Evolutionary conservation across 2,329 filamentous ascomycete genomes (phyloP).

Genomic region (Diaporthe vexans): DNA sequence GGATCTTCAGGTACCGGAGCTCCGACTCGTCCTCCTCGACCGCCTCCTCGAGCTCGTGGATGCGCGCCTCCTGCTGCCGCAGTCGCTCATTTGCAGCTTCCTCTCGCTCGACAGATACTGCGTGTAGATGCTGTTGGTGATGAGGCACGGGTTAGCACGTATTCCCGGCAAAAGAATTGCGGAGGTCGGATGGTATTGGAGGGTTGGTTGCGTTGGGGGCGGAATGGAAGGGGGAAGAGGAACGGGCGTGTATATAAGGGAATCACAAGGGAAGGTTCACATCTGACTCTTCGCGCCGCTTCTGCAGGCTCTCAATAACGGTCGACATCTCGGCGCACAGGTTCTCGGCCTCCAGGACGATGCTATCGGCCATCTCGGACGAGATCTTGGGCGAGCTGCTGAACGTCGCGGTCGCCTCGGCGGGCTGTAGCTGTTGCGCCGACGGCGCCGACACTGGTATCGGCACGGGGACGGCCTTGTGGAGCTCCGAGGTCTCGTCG

Average conservation of each 20-base stretch:
- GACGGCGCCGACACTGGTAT: not conserved
- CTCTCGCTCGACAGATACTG: conserved; percentile 69
- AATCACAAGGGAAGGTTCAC: conserved; percentile 47
- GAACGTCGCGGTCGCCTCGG: conserved; percentile 10
- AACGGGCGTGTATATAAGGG: not conserved
- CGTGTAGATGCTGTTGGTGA: conserved; percentile 69
- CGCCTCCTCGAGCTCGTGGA: conserved; percentile 70
- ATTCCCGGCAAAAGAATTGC: not conserved
- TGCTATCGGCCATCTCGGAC: conserved; percentile 44
- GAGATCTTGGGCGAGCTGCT: conserved; percentile 39
- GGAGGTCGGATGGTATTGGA: too few species aligned
- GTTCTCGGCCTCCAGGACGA: conserved; percentile 54
- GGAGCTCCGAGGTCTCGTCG: conserved; percentile 26
- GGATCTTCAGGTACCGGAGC: conserved; percentile 72
- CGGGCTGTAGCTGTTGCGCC: conserved; percentile 38
- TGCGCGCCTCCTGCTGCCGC: conserved; percentile 70
- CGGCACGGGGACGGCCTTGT: conserved; percentile 17
- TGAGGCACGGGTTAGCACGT: conserved; percentile 47
- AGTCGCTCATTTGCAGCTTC: conserved; percentile 71
- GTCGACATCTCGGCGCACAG: conserved; percentile 65
- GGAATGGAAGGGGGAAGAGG: not conserved
- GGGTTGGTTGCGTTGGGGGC: not conserved
- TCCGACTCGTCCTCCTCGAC: conserved; percentile 71
- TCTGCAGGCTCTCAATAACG: conserved; percentile 65
- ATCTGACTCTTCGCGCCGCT: conserved; percentile 72